Percentiles rank a stretch among this genome's conserved stretches.
Conservation (phyloP, 2,329 filamentous ascomycete genomes). For the Penicillium sp. region DNA sequence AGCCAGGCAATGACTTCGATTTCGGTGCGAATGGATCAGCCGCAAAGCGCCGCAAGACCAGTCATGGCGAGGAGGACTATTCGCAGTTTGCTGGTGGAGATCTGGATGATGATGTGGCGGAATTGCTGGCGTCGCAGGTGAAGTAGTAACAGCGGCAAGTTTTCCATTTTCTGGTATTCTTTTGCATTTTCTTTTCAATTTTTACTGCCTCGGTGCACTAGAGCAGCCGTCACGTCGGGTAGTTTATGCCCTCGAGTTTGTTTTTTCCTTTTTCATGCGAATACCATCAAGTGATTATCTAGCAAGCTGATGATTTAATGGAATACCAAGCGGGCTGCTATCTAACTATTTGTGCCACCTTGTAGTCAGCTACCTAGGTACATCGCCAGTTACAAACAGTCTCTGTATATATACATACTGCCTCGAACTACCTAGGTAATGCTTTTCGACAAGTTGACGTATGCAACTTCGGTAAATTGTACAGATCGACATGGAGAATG, state of each 20-base stretch:
- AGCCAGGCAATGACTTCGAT: constrained; percentile 22
- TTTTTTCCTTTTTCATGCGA: not conserved
- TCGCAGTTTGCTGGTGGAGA: constrained; percentile 49
- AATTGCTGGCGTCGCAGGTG: constrained; percentile 50
- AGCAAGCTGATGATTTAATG: not conserved
- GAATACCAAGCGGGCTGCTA: not conserved
- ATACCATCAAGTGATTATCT: not conserved
- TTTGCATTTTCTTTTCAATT: not conserved
- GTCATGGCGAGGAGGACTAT: constrained; percentile 41
- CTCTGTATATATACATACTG: no score
- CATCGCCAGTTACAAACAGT: no score
- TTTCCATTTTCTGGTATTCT: no score
- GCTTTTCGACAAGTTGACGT: no score
- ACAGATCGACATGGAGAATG: not conserved
- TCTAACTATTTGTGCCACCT: not conserved
- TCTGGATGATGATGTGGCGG: constrained; percentile 58
- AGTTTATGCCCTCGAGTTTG: not conserved
- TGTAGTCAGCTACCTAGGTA: not conserved
- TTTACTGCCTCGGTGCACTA: not conserved
- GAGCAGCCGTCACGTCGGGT: not conserved
- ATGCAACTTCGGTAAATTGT: not conserved
- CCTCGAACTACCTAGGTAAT: no score
- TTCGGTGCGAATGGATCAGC: constrained; percentile 29
- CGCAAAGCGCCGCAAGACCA: constrained; percentile 48
- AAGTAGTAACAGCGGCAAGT: constrained; percentile 14